Evolutionary conservation across 2,329 filamentous ascomycete genomes (phyloP), one percentile per base, ranked within the genome.

Genomic region (Ceratocystis eucalypticola): DNA sequence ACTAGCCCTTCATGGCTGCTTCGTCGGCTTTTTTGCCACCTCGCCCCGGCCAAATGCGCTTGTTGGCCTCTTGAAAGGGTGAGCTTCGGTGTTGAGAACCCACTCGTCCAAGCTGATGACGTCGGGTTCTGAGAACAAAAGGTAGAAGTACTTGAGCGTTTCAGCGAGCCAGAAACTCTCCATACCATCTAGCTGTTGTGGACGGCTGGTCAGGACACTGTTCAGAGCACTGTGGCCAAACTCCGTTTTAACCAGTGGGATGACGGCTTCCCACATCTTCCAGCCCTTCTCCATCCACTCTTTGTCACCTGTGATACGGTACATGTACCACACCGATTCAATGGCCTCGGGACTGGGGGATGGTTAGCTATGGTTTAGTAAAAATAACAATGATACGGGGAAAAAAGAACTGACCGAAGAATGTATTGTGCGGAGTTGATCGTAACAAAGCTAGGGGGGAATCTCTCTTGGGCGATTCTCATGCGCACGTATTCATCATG

Each of bases 91-190:
- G 72, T 85, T 85, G 68, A 88, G 76, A 61, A 88, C 84, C 80
- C 82, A 88, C 64, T 87, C 84, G 73, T 89, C 86, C 66, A 89
- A 75, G 71, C 81, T 87, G 50, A 88, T 76, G n/a, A 87, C 76
- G 63, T 80, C 78, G 0, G 88, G 86, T 66, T 85, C 75, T 25
- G 84, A 84, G 74, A 89, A 96, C 62, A 96, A 80, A 66, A 96
- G 75, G 74, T 91, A 96, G 70, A 94, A 96, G 73, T 96, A 96
- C 79, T 96, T 96, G 71, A 96, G 78, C 50, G 91, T 96, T 80
- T 96, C 91, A 2, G 88, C 88, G 68, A 91, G 79, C 89, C 91
- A 96, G 75, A 95, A 96, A 72, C 88, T 92, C 77, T 96, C 88
- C 88, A 93, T 92, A 70, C 80, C 79, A 73, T 91, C 83, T 48